Percentiles rank a stretch among this genome's conserved stretches.
Conservation (phyloP, 495 filamentous ascomycete species). For the Cercophora newfieldiana region DNA sequence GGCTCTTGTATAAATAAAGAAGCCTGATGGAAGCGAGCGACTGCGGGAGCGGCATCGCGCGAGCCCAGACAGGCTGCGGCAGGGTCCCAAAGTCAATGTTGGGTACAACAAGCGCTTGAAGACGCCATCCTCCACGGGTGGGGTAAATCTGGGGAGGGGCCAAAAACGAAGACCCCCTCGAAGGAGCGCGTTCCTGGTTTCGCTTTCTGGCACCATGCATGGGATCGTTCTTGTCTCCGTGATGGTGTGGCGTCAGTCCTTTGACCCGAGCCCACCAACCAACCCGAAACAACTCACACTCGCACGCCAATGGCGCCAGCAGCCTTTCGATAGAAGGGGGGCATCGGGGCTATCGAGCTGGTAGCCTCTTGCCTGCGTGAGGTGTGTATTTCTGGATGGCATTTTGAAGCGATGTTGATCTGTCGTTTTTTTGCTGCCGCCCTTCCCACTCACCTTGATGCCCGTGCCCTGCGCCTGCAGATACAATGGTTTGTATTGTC, state of each 20-base stretch:
- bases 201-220: neutral
- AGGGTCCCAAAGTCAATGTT: neutral
- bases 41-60: neutral
- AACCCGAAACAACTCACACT: neutral
- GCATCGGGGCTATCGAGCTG: neutral
- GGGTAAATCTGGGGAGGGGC: neutral
- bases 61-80: neutral
- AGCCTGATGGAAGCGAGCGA: neutral
- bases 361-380: neutral
- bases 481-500: neutral
- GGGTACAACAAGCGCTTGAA: neutral
- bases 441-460: neutral
- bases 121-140: neutral
- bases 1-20: neutral
- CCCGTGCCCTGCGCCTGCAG: neutral
- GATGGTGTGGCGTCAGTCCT: neutral
- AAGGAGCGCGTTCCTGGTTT: neutral
- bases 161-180: neutral
- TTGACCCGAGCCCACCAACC: neutral
- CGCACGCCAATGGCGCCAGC: neutral
- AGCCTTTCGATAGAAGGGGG: neutral
- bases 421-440: neutral
- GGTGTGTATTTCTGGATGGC: neutral
- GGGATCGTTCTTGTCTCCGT: neutral
- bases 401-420: neutral